Base-by-base conservation (phyloP, 352 stramenopile genomes). In the Blastocystis sp. region DNA sequence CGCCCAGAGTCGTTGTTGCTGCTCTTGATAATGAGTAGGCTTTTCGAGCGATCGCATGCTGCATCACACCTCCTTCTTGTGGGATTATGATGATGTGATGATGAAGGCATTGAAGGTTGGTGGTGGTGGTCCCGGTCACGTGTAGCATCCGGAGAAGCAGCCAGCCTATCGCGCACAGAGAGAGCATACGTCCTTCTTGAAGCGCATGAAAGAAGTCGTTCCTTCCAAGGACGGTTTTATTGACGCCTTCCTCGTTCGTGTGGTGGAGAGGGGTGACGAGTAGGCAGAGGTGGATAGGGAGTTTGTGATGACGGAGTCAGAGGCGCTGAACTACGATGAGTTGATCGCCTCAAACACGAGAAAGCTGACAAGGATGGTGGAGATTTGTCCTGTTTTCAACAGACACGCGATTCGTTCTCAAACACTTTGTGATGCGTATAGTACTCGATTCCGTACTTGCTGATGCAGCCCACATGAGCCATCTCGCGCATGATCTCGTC, bases 1-100 rank as follows among this genome's bases (percentile, higher is more conserved):
- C 91, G 96, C 97, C 21, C 97, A 99, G 91, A 89, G 79, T 82
- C 3, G 21, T 51, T 37, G 2, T 16, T 70, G 9, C 70, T 95
- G 93, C 35, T n/a, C 13, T 4, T 24, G 29, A 29, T 67, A 35
- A 50, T 82, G 74, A 41, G 6, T 63, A 82, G 74, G 74, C 31
- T 89, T 89, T 61, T 89, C 79, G 41, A 77, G 51, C 50, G 67
- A 94, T 70, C 95, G 96, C 19, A 98, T 95, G 94, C 91, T 98
- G 31, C 97, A 99, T 91, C 97, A 99, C 92, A 98, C 97, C 29
- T 98, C 94, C 74, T 98, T 99, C 91, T 91, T 99, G 19, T 98
- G 95, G 95, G 95, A 98, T 91, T 98, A 96, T 89, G 91, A 97
- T 71, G 91, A 94, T 12, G 91, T 90, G 1, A 97, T 98, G 90